Percentiles rank a stretch among this genome's conserved stretches.
Conservation (phyloP, 2,329 filamentous ascomycete species). For the Rachicladosporium sp. region DNA sequence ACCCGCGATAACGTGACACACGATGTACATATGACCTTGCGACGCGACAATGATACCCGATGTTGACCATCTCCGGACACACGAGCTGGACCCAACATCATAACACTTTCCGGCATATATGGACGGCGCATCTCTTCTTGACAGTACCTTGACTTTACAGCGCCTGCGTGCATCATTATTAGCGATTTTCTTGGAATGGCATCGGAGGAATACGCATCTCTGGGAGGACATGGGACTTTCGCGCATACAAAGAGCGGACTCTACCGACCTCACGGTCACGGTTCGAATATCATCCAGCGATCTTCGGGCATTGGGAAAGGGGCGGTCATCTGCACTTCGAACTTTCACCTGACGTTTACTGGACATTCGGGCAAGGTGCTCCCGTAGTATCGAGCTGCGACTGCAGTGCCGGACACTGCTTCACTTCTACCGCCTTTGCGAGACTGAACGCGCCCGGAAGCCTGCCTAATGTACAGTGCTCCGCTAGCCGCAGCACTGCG, state of each 20-base stretch:
- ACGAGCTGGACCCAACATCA: slow-evolving; percentile 14
- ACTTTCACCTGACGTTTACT: no score
- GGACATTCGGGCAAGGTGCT: no score
- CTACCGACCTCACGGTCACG: no score
- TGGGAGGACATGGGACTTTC: slow-evolving; percentile 3
- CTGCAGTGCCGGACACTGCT: no score
- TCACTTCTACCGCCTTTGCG: no score
- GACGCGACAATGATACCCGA: slow-evolving; percentile 28
- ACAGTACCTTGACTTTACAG: slow-evolving; percentile 22
- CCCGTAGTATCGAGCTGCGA: no score
- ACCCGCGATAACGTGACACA: slow-evolving; percentile 31
- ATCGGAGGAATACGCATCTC: slow-evolving; percentile 5
- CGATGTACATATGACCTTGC: slow-evolving; percentile 25
- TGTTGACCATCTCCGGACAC: slow-evolving; percentile 23
- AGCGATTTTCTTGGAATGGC: slow-evolving; percentile 5
- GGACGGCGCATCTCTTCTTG: slow-evolving; percentile 37
- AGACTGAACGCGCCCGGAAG: slow-evolving; percentile 4
- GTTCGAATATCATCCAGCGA: no score
- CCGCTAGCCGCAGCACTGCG: slow-evolving; percentile 2
- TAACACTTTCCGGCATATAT: slow-evolving; percentile 29
- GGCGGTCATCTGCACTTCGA: no score
- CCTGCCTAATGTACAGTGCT: neutral
- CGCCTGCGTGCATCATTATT: slow-evolving; percentile 2
- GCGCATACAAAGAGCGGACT: no score
- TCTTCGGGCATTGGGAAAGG: no score